Evolutionary conservation across 2,329 filamentous ascomycete genomes (phyloP), one percentile per base, ranked within the genome.

Genomic region (Aspergillus sp.): DNA sequence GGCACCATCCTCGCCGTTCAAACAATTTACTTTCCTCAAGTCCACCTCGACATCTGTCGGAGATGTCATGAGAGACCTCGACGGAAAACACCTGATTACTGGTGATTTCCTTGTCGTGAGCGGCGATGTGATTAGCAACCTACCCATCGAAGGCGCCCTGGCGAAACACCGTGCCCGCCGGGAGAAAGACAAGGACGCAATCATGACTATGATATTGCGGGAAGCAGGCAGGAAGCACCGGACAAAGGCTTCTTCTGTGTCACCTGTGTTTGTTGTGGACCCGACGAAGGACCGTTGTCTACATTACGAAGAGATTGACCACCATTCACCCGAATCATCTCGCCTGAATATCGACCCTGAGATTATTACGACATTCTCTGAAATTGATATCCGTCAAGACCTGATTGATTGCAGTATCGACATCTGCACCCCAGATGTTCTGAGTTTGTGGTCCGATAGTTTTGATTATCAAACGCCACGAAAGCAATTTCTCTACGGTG

Each of bases 391-490:
- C 18, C 86, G 93, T 39, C 85, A 89, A 62, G 93, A 99, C 74
- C 79, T 99, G 57, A 89, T 98, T 60, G 95, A 99, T 74, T 93
- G 91, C 66, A 90, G 91, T 52, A 95, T 99, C 68, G 95, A 99
- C 71, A 98, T 99, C 62, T 98, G 93, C 76, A 98, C 95, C 1
- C 93, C 93, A 0, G 95, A 98, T 70, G 93, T 97, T 8, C 83
- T 98, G 43, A 93, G 93, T 7, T 78, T 98, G 56, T 99, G 95
- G 91, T 95, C 92, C 8, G 95, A 99, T 76, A 96, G 93, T 70
- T 99, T 98, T 68, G 93, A 99, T 73, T 98, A 96, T 73, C 92
- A 97, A 72, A 83, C 92, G 7, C 91, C 93, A 1, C 85, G 93
- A 54, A 89, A 88, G 67, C 91, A 96, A 68, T 97, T 96, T 67